Base-by-base conservation (phyloP, 2,329 filamentous ascomycete genomes). In the Verticillium zaregamsianum region DNA sequence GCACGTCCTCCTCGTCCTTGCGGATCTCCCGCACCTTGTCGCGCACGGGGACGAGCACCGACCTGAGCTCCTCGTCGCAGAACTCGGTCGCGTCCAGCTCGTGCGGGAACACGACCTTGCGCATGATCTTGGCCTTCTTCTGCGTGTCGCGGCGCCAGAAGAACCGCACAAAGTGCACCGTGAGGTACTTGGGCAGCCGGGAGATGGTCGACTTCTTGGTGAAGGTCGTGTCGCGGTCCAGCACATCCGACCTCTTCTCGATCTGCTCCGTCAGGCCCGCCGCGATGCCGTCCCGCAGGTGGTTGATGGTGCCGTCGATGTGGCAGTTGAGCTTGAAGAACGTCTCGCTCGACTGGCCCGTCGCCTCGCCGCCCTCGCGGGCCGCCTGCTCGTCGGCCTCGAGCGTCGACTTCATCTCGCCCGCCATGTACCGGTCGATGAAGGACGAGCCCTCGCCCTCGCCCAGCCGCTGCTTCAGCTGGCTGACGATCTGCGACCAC, bases 71-170 rank as follows among this genome's bases (percentile, higher is more conserved):
- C 31, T 98, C 93, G 14, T 93, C 94, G 76, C 95, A 99, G 77
- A 97, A 97, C 73, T 99, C 95, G 25, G 96, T 88, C 45, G 92
- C 87, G 71, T 99, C 95, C 37, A 99, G 81, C 76, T 99, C 95
- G 58, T 91, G 88, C 7, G 94, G 94, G 73, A 99, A 99, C 0
- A 92, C 94, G 62, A 99, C 95, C 79, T 98, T 99, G 73, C 93
- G 91, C 91, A 99, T 94, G 69, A 99, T 99, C 84, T 99, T 99
- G 67, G 94, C 93, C 83, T 99, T 99, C 82, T 98, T 98, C 76
- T 96, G 90, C 3, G 92, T 93, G 68, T 96, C 92, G 56, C 90
- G 88, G 73, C 96, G 94, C 95, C 95, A 99, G 80, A 94, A 97
- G 80, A 99, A 99, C 66, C 95, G 92, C 61, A 99, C 91, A 74